Conservation (phyloP, 1,284 basidiomycete genomes). For the Hortiboletus rubellus region DNA sequence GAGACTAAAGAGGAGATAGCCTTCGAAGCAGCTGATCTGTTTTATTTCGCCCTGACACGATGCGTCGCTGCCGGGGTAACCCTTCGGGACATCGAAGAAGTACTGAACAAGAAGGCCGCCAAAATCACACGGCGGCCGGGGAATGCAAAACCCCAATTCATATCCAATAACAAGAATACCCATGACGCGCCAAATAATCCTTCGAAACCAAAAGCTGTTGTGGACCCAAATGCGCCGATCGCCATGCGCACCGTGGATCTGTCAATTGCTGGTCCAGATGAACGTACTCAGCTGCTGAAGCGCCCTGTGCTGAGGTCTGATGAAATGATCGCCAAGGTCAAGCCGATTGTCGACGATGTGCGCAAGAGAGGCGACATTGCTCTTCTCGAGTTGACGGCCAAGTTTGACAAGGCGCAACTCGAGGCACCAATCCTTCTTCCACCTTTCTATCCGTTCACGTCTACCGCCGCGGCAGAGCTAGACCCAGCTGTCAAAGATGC, state of each 20-base stretch:
- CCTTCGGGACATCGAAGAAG: conserved; percentile 83
- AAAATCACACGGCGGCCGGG: conserved; percentile 89
- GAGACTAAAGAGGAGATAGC: conserved; percentile 83
- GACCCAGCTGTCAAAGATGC: conserved; percentile 70
- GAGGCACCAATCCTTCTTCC: conserved; percentile 62
- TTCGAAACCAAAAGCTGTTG: conserved; percentile 26
- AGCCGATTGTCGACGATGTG: conserved; percentile 92
- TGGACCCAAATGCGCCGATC: conserved; percentile 50
- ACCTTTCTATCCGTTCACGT: conserved; percentile 67
- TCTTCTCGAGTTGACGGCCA: conserved; percentile 86
- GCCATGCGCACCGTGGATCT: conserved; percentile 77
- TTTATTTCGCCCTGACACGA: conserved; percentile 92
- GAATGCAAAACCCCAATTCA: conserved; percentile 91
- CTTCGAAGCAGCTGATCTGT: conserved; percentile 93
- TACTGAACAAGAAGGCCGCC: conserved; percentile 83
- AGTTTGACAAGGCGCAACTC: conserved; percentile 85
- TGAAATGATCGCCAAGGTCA: conserved; percentile 94
- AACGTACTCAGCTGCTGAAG: conserved; percentile 73
- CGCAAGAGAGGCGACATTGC: conserved; percentile 85
- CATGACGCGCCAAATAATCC: conserved; percentile 31
- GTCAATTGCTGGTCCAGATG: conserved; percentile 50
- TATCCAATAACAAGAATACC: conserved; percentile 38
- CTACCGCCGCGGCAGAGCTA: conserved; percentile 55
- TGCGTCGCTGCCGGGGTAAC: conserved; percentile 86
- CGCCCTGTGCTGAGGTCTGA: conserved; percentile 91